These are phyloP conservation scores for Bipolaris cookei DNA, from an alignment of 2,329 filamentous ascomycete genomes.

Conservation along the genomic window DNA sequence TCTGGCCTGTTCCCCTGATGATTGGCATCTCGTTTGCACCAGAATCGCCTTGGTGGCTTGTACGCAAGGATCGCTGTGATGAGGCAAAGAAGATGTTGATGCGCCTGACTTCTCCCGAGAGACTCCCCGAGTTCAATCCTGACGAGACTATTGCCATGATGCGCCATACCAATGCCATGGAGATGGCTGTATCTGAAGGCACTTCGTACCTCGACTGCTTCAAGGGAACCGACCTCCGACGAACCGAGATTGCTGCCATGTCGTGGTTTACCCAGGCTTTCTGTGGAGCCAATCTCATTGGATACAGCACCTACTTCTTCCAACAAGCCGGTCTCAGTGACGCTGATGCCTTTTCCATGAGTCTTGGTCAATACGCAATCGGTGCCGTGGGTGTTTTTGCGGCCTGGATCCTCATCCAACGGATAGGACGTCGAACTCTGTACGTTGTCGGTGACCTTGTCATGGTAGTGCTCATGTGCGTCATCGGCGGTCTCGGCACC, in stretches of 20 bases:
- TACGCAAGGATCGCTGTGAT: constrained; percentile 67
- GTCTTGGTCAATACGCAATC: constrained; percentile 63
- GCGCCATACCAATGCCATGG: constrained; percentile 82
- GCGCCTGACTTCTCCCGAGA: constrained; percentile 64
- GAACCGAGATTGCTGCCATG: constrained; percentile 72
- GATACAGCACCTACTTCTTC: constrained; percentile 56
- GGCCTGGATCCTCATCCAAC: constrained; percentile 79
- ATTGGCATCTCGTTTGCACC: constrained; percentile 72
- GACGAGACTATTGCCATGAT: constrained; percentile 80
- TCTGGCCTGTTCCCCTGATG: constrained; percentile 74
- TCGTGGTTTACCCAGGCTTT: constrained; percentile 56
- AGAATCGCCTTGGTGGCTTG: constrained; percentile 76
- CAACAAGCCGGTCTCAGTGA: constrained; percentile 55
- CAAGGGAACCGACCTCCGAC: constrained; percentile 76
- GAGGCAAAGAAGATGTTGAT: constrained; percentile 71
- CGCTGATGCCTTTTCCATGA: constrained; percentile 53
- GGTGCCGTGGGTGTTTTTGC: constrained; percentile 71
- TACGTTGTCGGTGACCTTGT: constrained; percentile 71
- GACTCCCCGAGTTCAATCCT: constrained; percentile 51
- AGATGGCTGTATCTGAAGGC: constrained; percentile 70
- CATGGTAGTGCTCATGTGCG: constrained; percentile 69
- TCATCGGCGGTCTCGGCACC: constrained; percentile 82
- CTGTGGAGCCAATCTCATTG: constrained; percentile 44
- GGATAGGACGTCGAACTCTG: constrained; percentile 74
- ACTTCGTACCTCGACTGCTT: constrained; percentile 84